These are phyloP conservation scores for Calcarisporium arbuscula DNA, from an alignment of 2,329 filamentous ascomycete species.

Conservation along the genomic window DNA sequence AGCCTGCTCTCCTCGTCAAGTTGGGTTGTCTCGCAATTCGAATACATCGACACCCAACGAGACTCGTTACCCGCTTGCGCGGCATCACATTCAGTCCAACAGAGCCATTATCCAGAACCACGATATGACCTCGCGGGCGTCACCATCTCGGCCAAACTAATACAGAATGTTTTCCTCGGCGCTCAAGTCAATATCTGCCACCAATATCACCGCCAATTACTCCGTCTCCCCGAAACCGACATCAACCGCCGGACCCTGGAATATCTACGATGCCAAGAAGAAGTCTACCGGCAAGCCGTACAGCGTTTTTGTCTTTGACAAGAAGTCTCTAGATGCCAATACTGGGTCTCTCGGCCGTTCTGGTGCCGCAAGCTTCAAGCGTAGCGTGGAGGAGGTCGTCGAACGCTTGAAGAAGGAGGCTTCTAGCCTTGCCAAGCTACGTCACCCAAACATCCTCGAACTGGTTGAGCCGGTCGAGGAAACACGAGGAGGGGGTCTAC, in stretches of 20 bases:
- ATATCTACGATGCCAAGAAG: conserved; percentile 95
- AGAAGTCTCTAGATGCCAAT: conserved; percentile 68
- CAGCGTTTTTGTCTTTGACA: conserved; percentile 92
- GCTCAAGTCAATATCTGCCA: conserved; percentile 83
- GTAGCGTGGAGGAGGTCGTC: conserved; percentile 79
- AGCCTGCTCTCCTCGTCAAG: too few species aligned
- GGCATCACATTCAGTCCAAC: too few species aligned
- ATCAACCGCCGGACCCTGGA: conserved; percentile 88
- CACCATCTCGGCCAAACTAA: too few species aligned
- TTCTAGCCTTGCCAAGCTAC: conserved; percentile 75
- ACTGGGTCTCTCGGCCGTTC: conserved; percentile 31
- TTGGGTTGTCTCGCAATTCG: too few species aligned
- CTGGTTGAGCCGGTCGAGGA: conserved; percentile 94
- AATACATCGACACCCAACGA: too few species aligned
- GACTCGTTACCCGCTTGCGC: too few species aligned
- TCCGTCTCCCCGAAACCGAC: conserved; percentile 67
- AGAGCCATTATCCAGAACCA: too few species aligned
- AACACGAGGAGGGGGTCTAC: conserved; percentile 80
- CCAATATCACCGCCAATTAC: conserved; percentile 91
- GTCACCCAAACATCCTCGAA: conserved; percentile 89
- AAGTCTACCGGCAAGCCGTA: conserved; percentile 86
- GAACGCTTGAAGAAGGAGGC: conserved; percentile 90
- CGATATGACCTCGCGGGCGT: conserved; percentile 12
- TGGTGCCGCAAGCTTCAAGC: conserved; percentile 63
- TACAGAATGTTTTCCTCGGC: conserved; percentile 85